Percentiles rank a stretch among this genome's conserved stretches.
phyloP scores from a whole-genome alignment of 1,284 basidiomycete species.

The Kwoniella shivajii region DNA sequence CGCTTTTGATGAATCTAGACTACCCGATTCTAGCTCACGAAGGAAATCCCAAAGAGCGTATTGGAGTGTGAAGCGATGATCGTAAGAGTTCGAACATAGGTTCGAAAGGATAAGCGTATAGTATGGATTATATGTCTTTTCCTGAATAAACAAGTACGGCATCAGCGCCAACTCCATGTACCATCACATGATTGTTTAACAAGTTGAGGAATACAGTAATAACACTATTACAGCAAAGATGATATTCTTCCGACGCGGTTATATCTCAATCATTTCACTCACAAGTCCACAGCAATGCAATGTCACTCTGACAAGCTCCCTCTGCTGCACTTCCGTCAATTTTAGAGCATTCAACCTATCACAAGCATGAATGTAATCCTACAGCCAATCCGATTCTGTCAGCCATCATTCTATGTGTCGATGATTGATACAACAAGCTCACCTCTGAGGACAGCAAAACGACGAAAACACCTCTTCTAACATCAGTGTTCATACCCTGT shows the following conservation, averaged over 20 bases:
- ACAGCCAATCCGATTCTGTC: conserved; percentile 12
- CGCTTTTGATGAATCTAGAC: conserved; percentile 27
- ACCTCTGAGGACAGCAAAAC: conserved; percentile 93
- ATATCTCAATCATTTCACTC: conserved; percentile 36
- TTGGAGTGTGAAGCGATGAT: conserved; percentile 88
- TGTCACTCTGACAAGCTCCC: conserved; percentile 89
- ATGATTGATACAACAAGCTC: conserved; percentile 39
- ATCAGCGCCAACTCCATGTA: background rate
- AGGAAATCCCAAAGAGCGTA: conserved; percentile 98
- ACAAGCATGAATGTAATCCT: conserved; percentile 94
- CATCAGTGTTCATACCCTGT: conserved; percentile 99
- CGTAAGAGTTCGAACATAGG: conserved; percentile 56
- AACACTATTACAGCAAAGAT: too few relatives aligned
- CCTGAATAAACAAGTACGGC: conserved; percentile 59
- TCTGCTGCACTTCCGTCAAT: conserved; percentile 85
- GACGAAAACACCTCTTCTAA: conserved; percentile 85
- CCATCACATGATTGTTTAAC: too few relatives aligned
- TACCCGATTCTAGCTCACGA: conserved; percentile 65
- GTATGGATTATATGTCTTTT: conserved; percentile 92
- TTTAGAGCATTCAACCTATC: conserved; percentile 80
- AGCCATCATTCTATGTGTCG: background rate
- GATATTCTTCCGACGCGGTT: too few relatives aligned
- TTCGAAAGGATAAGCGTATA: conserved; percentile 85
- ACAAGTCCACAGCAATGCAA: conserved; percentile 93
- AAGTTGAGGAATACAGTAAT: too few relatives aligned